These are phyloP conservation scores for Didymella lethalis DNA, from an alignment of 2,329 filamentous ascomycete genomes.

Conservation along the genomic window DNA sequence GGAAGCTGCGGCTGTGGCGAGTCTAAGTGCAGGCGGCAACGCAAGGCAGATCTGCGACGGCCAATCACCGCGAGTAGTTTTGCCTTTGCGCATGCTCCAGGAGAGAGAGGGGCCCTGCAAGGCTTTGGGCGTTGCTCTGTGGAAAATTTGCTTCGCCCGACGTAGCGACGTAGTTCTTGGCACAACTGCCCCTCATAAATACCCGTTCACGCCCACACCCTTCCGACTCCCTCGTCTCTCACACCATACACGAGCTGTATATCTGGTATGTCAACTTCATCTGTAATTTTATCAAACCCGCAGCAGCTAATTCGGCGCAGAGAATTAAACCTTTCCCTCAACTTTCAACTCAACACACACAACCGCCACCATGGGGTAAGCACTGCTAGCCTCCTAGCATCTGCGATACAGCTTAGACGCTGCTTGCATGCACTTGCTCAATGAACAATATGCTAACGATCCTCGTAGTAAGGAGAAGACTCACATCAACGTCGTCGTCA, in stretches of 20 bases:
- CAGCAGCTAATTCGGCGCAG: no score
- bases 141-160: conserved; percentile 2
- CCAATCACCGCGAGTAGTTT: conserved; percentile 24
- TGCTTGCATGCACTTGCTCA: neutral
- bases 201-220: neutral
- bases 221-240: no score
- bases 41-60: conserved; percentile 14
- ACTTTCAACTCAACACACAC: conserved; percentile 43
- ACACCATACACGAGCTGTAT: no score
- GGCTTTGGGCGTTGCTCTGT: conserved; percentile 22
- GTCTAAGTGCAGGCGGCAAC: conserved; percentile 28
- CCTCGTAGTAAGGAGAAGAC: conserved; percentile 84
- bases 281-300: no score
- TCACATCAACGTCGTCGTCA: conserved; percentile 96
- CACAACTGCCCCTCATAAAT: conserved; percentile 1
- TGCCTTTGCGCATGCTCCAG: conserved; percentile 16
- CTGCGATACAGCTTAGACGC: neutral
- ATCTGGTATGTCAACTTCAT: no score
- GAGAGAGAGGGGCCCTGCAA: conserved; percentile 19
- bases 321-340: conserved; percentile 28
- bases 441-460: conserved; percentile 43
- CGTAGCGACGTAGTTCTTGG: conserved; percentile 1
- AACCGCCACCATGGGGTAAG: conserved; percentile 69
- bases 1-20: conserved; percentile 37
- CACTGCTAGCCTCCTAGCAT: conserved; percentile 28